Evolutionary conservation across 371 early-diverging fungal species (phyloP).

Genomic region (Apophysomyces variabilis): DNA sequence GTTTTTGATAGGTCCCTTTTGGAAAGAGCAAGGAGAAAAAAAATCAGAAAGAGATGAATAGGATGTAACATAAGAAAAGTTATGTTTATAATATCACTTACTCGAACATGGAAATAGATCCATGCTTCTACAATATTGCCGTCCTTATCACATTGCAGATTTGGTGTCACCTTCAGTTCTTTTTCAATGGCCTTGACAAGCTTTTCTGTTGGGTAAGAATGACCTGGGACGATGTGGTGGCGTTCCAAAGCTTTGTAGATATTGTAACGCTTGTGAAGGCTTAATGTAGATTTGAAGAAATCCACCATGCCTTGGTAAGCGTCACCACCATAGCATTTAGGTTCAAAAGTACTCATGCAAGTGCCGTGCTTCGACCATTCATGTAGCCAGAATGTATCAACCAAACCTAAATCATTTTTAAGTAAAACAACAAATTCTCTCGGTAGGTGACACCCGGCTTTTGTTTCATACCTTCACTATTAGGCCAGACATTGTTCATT

Average conservation of each 20-base stretch:
- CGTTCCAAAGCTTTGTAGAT: slow-evolving; percentile 21
- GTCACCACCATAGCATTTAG: slow-evolving; percentile 44
- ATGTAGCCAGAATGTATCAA: slow-evolving; percentile 48
- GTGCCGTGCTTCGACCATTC: slow-evolving; percentile 65
- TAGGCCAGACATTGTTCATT: slow-evolving; percentile 24
- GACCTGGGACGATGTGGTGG: slow-evolving; percentile 20
- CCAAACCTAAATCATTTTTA: slow-evolving; percentile 12
- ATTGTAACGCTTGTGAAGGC: slow-evolving; percentile 18
- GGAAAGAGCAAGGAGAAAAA: neutral
- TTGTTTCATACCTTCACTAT: slow-evolving; percentile 10
- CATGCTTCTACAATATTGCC: slow-evolving; percentile 17
- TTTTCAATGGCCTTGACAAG: slow-evolving; percentile 15
- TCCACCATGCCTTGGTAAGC: slow-evolving; percentile 51
- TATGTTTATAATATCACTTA: neutral
- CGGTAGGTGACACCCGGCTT: neutral
- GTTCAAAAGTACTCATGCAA: slow-evolving; percentile 53
- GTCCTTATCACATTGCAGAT: slow-evolving; percentile 16
- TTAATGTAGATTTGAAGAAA: slow-evolving; percentile 45
- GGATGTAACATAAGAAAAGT: no score
- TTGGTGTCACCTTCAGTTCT: slow-evolving; percentile 15
- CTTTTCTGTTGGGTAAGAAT: slow-evolving; percentile 10
- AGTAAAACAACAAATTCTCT: neutral
- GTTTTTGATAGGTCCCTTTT: slow-evolving; percentile 16
- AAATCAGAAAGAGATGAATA: neutral
- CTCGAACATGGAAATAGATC: slow-evolving; percentile 20